Evolutionary conservation across 140 eudicot species (phyloP).

Genomic region (Senecio squalidus): DNA sequence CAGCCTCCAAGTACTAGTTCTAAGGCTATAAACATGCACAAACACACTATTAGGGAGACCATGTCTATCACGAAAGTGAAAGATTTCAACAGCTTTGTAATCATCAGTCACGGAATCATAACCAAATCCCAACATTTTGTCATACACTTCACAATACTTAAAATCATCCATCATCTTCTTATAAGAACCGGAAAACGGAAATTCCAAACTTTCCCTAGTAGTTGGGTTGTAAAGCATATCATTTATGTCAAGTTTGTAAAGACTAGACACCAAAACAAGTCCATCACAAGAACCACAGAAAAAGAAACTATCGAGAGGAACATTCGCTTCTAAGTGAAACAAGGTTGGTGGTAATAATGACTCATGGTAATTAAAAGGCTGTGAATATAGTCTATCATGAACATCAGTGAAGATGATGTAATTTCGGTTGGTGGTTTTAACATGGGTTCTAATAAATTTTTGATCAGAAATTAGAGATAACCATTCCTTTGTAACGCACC

Average conservation of each 20-base stretch:
- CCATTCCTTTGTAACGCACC: background rate
- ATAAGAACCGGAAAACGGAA: background rate
- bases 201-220: background rate
- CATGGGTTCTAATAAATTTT: background rate
- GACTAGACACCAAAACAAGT: background rate
- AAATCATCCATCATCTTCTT: background rate
- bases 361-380: background rate
- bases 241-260: background rate
- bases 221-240: background rate
- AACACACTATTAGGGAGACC: background rate
- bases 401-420: background rate
- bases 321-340: background rate
- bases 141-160: background rate
- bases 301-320: background rate
- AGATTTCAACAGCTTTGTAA: background rate
- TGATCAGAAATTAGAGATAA: background rate
- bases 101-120: conserved; percentile 1
- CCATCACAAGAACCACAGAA: background rate
- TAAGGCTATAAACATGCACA: conserved; percentile 2
- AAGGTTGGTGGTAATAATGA: background rate
- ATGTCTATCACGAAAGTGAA: background rate
- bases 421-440: background rate
- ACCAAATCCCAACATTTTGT: background rate
- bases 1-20: background rate
- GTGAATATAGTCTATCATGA: background rate